phyloP scores from a whole-genome alignment of 1,139 yeast genomes.

The Kurtzmaniella quercitrusa region DNA sequence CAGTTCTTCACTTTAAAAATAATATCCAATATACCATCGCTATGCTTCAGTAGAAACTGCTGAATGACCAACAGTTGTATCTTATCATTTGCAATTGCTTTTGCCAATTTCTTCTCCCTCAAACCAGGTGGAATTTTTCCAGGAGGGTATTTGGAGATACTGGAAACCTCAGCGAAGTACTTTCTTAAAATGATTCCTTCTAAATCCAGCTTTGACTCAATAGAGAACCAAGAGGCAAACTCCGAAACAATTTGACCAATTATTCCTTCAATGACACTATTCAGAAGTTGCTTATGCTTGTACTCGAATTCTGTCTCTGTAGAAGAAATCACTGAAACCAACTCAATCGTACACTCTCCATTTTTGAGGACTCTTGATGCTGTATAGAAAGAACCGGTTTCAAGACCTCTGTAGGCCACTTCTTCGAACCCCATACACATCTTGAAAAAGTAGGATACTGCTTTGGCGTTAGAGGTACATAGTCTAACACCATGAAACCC shows the following conservation, averaged over 20 bases:
- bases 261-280: background rate
- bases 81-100: conserved; percentile 2
- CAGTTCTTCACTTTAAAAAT: conserved; percentile 30
- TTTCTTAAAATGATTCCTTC: background rate
- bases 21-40: conserved; percentile 70
- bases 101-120: background rate
- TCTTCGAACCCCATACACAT: conserved; percentile 59
- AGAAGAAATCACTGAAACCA: conserved; percentile 9
- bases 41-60: conserved; percentile 53
- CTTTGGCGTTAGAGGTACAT: conserved; percentile 57
- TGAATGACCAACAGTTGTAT: conserved; percentile 16
- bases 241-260: background rate
- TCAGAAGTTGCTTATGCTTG: background rate
- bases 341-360: conserved; percentile 53
- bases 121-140: background rate
- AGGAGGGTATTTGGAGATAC: background rate
- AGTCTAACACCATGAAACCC: conserved; percentile 30
- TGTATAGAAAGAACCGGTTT: conserved; percentile 55
- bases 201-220: background rate
- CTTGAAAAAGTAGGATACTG: conserved; percentile 52
- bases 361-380: conserved; percentile 60
- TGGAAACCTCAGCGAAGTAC: background rate
- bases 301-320: background rate
- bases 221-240: background rate
- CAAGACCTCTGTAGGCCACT: conserved; percentile 63